Conservation (phyloP, 495 filamentous ascomycete species). For the Penicillium atrosanguineum region DNA sequence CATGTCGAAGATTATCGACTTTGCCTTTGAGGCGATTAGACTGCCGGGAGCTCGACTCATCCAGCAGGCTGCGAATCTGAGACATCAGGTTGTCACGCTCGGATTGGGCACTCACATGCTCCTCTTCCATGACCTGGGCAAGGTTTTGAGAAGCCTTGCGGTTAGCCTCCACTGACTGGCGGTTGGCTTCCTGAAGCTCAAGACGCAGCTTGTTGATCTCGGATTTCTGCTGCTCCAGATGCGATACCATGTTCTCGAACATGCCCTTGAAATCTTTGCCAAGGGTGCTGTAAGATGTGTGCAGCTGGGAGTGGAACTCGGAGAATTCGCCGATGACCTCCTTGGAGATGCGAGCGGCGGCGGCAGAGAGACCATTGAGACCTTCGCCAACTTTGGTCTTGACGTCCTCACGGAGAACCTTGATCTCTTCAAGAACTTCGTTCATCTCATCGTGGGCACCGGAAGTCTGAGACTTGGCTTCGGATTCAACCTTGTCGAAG, state of each 20-base stretch:
- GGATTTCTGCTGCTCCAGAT: slow-evolving; percentile 71
- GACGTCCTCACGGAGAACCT: slow-evolving; percentile 78
- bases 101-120: slow-evolving; percentile 65
- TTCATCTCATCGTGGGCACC: slow-evolving; percentile 86
- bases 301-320: slow-evolving; percentile 78
- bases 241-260: slow-evolving; percentile 74
- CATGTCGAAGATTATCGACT: slow-evolving; percentile 57
- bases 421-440: slow-evolving; percentile 85
- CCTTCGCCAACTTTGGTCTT: slow-evolving; percentile 84
- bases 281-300: slow-evolving; percentile 80
- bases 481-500: slow-evolving; percentile 63
- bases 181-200: slow-evolving; percentile 66
- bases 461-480: slow-evolving; percentile 65
- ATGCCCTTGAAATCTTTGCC: slow-evolving; percentile 84
- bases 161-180: slow-evolving; percentile 63
- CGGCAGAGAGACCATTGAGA: slow-evolving; percentile 76
- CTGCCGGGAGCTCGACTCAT: slow-evolving; percentile 68
- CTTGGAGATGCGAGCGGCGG: slow-evolving; percentile 81
- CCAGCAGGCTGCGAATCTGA: slow-evolving; percentile 74
- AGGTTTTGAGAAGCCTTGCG: slow-evolving; percentile 62
- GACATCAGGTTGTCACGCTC: slow-evolving; percentile 72
- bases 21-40: slow-evolving; percentile 65
- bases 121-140: slow-evolving; percentile 70
- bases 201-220: slow-evolving; percentile 70
- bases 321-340: slow-evolving; percentile 88